A percentile compares a stretch with the other conserved stretches of the same genome.
These are phyloP conservation scores for Myochromella boudieri DNA, from an alignment of 768 basidiomycete genomes.

Conservation along the genomic window DNA sequence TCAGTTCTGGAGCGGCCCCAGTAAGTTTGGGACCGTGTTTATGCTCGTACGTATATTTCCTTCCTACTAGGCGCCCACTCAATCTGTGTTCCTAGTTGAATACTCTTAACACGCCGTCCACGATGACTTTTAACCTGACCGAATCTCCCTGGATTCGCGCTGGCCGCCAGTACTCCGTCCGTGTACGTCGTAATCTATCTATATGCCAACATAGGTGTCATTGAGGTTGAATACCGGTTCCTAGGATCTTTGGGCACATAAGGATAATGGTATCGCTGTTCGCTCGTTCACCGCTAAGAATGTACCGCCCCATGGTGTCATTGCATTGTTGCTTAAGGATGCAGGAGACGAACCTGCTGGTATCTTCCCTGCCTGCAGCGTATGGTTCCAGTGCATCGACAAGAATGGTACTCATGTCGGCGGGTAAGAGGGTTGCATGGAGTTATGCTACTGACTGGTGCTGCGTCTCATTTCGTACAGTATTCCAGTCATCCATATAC, in stretches of 20 bases:
- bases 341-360: slow-evolving; percentile 66
- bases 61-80: background rate
- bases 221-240: background rate
- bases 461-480: too few species aligned
- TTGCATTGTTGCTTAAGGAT: slow-evolving; percentile 64
- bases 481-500: too few species aligned
- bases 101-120: slow-evolving; percentile 48
- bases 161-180: slow-evolving; percentile 57
- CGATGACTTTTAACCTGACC: slow-evolving; percentile 57
- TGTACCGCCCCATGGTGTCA: slow-evolving; percentile 70
- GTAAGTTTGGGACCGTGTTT: slow-evolving; percentile 58
- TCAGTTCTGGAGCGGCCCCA: slow-evolving; percentile 64
- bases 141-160: slow-evolving; percentile 68
- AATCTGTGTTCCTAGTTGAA: slow-evolving; percentile 40
- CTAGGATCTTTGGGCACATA: slow-evolving; percentile 71
- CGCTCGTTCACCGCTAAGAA: slow-evolving; percentile 52
- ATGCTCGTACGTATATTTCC: slow-evolving; percentile 40
- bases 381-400: slow-evolving; percentile 56
- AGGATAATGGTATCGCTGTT: slow-evolving; percentile 64
- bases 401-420: slow-evolving; percentile 48
- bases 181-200: slow-evolving; percentile 15
- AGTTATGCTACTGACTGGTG: too few species aligned
- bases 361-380: slow-evolving; percentile 55
- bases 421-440: background rate
- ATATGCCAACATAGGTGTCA: background rate